These are phyloP conservation scores for Lolium perenne DNA, from an alignment of 176 grass and related monocot species.

Conservation along the genomic window DNA sequence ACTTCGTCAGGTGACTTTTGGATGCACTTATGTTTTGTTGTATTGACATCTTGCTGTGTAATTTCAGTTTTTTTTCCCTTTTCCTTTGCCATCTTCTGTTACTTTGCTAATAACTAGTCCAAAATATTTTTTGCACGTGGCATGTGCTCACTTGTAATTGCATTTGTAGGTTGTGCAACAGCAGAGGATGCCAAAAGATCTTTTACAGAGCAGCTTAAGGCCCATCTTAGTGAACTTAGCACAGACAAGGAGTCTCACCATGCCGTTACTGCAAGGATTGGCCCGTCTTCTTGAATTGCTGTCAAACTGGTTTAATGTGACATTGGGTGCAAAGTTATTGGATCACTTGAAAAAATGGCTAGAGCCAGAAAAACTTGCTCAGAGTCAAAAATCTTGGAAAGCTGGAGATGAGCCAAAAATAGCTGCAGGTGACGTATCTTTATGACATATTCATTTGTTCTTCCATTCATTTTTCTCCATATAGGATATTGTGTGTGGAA, in stretches of 20 bases:
- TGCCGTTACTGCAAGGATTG: conserved; percentile 97
- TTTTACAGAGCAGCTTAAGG: conserved; percentile 92
- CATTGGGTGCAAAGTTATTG: conserved; percentile 94
- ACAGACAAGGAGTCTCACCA: conserved; percentile 91
- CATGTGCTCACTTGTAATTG: conserved; percentile 24
- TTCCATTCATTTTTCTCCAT: conserved; percentile 3
- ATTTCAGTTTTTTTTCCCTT: neutral
- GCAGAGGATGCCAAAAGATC: conserved; percentile 99
- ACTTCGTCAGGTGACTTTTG: conserved; percentile 81
- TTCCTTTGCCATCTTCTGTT: neutral
- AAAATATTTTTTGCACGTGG: neutral
- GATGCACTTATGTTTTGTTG: conserved; percentile 4
- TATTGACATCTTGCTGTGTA: conserved; percentile 31
- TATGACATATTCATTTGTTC: neutral
- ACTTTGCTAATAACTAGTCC: conserved; percentile 4
- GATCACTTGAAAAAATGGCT: conserved; percentile 99
- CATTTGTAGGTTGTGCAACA: conserved; percentile 90
- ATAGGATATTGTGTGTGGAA: neutral
- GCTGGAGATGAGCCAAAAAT: conserved; percentile 96
- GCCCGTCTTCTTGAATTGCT: conserved; percentile 94
- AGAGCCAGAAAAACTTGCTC: conserved; percentile 95
- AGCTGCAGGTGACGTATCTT: conserved; percentile 72
- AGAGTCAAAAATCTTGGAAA: conserved; percentile 95
- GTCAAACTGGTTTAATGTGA: conserved; percentile 98
- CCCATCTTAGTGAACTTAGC: conserved; percentile 99